Evolutionary conservation across 768 basidiomycete species (phyloP).

Genomic region (Russula foetens): DNA sequence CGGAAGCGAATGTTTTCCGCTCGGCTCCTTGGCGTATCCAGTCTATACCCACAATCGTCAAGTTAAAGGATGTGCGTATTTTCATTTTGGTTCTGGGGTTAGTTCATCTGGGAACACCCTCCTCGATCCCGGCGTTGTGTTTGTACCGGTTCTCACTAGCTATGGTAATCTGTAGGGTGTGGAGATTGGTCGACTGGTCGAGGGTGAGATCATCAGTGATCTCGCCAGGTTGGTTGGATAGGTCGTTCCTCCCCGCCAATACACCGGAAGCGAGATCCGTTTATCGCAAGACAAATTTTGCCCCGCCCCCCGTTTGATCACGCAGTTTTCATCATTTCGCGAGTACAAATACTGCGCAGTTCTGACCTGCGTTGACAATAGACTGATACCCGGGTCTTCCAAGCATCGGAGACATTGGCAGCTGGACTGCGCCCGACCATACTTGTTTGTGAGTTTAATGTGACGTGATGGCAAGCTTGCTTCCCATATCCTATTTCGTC

Average conservation of each 20-base stretch:
- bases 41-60: conserved; percentile 61
- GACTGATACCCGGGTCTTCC: not conserved
- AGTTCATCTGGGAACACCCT: not conserved
- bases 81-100: conserved; percentile 4
- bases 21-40: conserved; percentile 53
- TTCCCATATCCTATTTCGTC: not conserved
- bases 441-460: conserved; percentile 9
- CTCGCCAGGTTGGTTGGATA: conserved; percentile 6
- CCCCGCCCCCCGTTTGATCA: not conserved
- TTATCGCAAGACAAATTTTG: not conserved
- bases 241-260: not conserved
- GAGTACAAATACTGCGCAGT: not conserved
- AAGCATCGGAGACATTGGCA: not conserved
- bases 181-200: conserved; percentile 20
- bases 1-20: conserved; percentile 47
- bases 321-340: no score
- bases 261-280: not conserved
- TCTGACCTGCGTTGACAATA: not conserved
- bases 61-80: conserved; percentile 44
- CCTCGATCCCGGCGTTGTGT: not conserved
- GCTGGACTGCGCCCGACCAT: conserved; percentile 2
- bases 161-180: conserved; percentile 6
- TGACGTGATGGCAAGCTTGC: not conserved
- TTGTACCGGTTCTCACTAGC: not conserved
- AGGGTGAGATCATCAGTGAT: conserved; percentile 15